Evolutionary conservation across 352 stramenopile genomes (phyloP), one percentile per base, ranked within the genome.

Genomic region (Phytophthora ohioensis): DNA sequence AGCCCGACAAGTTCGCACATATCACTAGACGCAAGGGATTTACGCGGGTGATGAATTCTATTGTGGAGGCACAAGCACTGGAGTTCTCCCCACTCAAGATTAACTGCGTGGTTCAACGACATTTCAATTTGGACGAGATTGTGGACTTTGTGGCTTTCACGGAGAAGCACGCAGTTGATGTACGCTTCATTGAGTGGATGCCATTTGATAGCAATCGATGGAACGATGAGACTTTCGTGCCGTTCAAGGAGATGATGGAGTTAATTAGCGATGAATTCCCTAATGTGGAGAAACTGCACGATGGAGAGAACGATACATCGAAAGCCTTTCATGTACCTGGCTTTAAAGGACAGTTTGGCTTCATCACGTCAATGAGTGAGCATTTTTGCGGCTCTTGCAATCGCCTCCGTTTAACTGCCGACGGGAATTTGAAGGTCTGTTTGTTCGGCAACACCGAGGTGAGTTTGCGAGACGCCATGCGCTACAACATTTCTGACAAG

Each of bases 171-270:
- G 76, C 79, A 31, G 80, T 99, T 10, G 92, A 99, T 58, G 89
- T 99, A 45, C 91, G 98, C 32, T 99, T 99, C 72, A 99, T 99
- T 70, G 98, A 99, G 87, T 99, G 96, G 93, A 99, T 99, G 98
- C 98, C 98, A 11, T 99, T 99, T 66, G 93, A 98, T 73, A 96
- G 96, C 73, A 99, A 99, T 79, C 79, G 86, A 41, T 99, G 97
- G 97, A 94, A 97, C 62, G 85, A 94, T 53, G 74, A 85, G 48
- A 94, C 87, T 43, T 99, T 99, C 71, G 82, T 99, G 7, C 88
- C 91, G 13, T 99, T 98, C 71, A 75, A 84, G 17, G 94, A 99
- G 67, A 98, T 99, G 94, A 79, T 98, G 61, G 51, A 64, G 9
- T 48, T 73, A 8, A 89, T 94, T 35, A 60, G 71, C 43, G 46